Conservation (phyloP, 2,329 filamentous ascomycete genomes). For the Microthyrium microscopicum region DNA sequence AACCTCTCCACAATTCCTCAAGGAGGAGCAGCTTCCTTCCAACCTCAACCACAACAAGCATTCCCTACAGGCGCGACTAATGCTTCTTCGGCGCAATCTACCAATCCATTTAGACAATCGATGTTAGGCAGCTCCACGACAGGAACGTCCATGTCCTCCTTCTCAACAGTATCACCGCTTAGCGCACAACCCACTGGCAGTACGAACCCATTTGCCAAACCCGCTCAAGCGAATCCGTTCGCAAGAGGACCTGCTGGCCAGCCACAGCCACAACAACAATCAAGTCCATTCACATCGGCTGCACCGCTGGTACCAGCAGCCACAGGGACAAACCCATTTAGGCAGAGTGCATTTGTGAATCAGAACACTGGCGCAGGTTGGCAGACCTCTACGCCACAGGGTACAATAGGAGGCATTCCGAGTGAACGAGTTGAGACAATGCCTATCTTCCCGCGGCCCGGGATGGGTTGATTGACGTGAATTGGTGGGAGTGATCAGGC, state of each 20-base stretch:
- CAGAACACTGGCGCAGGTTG: slow-evolving; percentile 77
- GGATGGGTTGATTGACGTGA: too few species aligned
- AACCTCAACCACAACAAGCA: slow-evolving; percentile 18
- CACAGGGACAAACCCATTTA: slow-evolving; percentile 73
- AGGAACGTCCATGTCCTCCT: slow-evolving; percentile 23
- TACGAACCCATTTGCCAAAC: slow-evolving; percentile 79
- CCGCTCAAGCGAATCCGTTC: slow-evolving; percentile 7
- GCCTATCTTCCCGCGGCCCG: slow-evolving; percentile 72
- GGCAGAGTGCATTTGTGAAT: slow-evolving; percentile 79
- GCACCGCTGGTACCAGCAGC: slow-evolving; percentile 36
- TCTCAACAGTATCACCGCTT: slow-evolving; percentile 27
- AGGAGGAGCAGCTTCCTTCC: slow-evolving; percentile 29
- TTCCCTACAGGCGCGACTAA: slow-evolving; percentile 14
- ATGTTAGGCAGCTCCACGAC: slow-evolving; percentile 39
- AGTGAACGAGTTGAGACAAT: slow-evolving; percentile 65
- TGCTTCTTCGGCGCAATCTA: slow-evolving; percentile 40
- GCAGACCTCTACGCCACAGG: slow-evolving; percentile 54
- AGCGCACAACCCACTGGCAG: slow-evolving; percentile 54
- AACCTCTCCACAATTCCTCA: slow-evolving; percentile 34
- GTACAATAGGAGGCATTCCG: slow-evolving; percentile 58
- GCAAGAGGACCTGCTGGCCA: slow-evolving; percentile 10
- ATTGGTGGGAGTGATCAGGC: too few species aligned
- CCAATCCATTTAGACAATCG: slow-evolving; percentile 89
- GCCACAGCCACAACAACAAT: slow-evolving; percentile 20
- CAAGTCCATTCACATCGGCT: slow-evolving; percentile 19